A percentile compares a stretch with the other conserved stretches of the same genome.
These are phyloP conservation scores for Solanum hybrid DNA, from an alignment of 305 asterid species.

Conservation along the genomic window DNA sequence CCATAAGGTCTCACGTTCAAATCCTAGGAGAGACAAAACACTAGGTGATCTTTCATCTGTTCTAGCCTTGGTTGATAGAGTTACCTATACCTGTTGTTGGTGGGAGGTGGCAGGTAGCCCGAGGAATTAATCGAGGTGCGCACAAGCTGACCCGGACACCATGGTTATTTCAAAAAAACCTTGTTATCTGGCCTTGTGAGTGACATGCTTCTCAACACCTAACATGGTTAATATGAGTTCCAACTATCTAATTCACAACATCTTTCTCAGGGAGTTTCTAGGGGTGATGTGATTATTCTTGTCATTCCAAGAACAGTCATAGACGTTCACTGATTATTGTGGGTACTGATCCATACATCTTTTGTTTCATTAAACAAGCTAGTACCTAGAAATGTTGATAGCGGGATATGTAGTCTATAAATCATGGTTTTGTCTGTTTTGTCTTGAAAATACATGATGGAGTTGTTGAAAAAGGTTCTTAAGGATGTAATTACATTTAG, in stretches of 20 bases:
- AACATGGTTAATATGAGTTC: neutral
- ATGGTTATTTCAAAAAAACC: neutral
- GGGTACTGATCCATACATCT: neutral
- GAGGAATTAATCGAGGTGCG: neutral
- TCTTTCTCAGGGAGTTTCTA: neutral
- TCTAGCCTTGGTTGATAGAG: neutral
- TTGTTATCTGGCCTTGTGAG: neutral
- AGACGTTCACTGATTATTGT: neutral
- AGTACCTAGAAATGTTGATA: neutral
- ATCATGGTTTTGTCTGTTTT: neutral
- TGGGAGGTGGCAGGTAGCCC: neutral
- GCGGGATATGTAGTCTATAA: neutral
- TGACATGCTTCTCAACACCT: neutral
- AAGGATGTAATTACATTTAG: neutral
- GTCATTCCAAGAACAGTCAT: neutral
- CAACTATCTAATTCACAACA: neutral
- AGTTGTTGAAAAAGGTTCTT: neutral
- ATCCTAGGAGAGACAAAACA: neutral
- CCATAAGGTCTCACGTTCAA: neutral
- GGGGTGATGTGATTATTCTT: neutral
- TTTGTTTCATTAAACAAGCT: neutral
- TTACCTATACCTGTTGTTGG: neutral
- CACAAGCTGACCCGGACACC: neutral
- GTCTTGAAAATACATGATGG: neutral
- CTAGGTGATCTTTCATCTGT: neutral